Percentiles rank a stretch among this genome's conserved stretches.
Conservation (phyloP, 1,139 yeast species). For the Sugiyamaella pinicola region DNA sequence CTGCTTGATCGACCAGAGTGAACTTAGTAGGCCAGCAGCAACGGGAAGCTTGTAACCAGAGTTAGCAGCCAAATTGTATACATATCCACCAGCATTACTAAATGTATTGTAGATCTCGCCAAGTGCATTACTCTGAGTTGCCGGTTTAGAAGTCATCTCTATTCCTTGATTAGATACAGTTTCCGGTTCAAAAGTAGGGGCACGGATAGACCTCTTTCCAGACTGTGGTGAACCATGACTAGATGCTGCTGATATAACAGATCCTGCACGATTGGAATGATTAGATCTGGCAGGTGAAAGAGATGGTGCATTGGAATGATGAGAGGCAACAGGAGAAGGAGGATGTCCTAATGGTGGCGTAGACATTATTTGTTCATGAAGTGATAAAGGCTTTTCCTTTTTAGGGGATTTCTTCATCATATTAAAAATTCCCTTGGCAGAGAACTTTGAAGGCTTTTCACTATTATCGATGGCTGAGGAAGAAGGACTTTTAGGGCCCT, state of each 20-base stretch:
- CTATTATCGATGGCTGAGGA: too few species aligned
- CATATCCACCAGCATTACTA: slow-evolving; percentile 14
- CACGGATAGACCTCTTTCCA: neutral
- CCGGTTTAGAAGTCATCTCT: neutral
- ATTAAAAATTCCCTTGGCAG: slow-evolving; percentile 31
- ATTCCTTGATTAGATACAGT: neutral
- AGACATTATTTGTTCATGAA: slow-evolving; percentile 15
- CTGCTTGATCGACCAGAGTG: neutral
- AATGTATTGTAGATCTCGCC: slow-evolving; percentile 13
- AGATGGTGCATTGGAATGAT: neutral
- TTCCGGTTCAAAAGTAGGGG: neutral
- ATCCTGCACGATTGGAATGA: neutral
- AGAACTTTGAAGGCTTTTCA: slow-evolving; percentile 27
- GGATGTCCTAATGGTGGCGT: neutral
- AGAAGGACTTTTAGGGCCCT: neutral
- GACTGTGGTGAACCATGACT: neutral
- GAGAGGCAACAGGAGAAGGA: slow-evolving; percentile 2
- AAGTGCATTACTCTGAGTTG: neutral
- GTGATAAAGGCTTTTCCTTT: slow-evolving; percentile 7
- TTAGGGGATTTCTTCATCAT: slow-evolving; percentile 23
- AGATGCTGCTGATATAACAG: neutral
- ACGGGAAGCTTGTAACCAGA: slow-evolving; percentile 12
- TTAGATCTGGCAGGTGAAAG: slow-evolving; percentile 5
- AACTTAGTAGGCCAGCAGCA: slow-evolving; percentile 3
- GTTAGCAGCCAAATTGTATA: slow-evolving; percentile 12